Evolutionary conservation across 139 green algal genomes (phyloP), one percentile per base, ranked within the genome.

Genomic region (Haematococcus lacustris): DNA sequence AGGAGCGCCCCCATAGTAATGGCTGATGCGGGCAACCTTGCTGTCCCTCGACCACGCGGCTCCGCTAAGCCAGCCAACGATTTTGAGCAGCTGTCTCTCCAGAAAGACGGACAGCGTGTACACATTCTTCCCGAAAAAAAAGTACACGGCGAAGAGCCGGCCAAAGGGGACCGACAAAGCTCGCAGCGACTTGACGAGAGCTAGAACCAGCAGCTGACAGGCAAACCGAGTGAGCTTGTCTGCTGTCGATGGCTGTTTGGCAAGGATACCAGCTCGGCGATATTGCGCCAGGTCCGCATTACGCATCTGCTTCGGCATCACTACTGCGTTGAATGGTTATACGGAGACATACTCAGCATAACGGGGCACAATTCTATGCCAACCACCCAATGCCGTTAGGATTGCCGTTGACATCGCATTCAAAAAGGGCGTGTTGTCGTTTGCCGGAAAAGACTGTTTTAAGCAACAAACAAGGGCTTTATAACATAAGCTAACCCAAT

Each of bases 31-130:
- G 0, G 73, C 71, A 39, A 92, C 57, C 35, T 65, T 51, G 23
- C 61, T 30, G 13, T 50, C 41, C 3, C 70, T 47, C 0, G 78
- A 70, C 7, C 82, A 71, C 7, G 74, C 76, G 3, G 88, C 80
- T 21, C 75, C 80, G 7, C 73, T 76, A 9, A 94, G 72, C 81
- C 79, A 94, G 25, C 88, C 85, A 6, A 89, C 35, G 0, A 66
- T 38, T 33, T 73, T 70, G 60, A 84, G 71, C 28, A 90, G 32
- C 5, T 74, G 62, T 34, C 76, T 67, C 39, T 81, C 57, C 13
- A 85, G 40, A 26, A 81, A 80, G 1, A 69, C 57, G 3, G 71
- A 60, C 1, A 93, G 25, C n/a, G 74, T 79, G 5, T 81, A n/a
- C 21, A 73, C 21, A 40, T 63, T 78, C 34, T 65, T 64, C 1